Percentiles rank a stretch among this genome's conserved stretches.
phyloP scores from a whole-genome alignment of 1,284 basidiomycete genomes.

The Ganoderma multipileum region DNA sequence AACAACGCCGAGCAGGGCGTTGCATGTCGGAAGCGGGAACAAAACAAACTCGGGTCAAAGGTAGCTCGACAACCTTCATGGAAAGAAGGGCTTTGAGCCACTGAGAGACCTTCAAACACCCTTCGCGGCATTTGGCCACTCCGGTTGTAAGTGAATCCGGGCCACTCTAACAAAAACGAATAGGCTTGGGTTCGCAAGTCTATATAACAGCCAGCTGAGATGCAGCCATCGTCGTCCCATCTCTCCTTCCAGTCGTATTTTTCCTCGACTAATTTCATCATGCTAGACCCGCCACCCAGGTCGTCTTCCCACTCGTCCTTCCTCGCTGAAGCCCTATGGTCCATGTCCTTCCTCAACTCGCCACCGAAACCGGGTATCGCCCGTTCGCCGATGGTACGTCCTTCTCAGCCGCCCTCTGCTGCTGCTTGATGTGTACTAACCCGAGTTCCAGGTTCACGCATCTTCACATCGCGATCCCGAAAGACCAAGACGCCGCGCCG shows the following conservation, averaged over 20 bases:
- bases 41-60: not conserved
- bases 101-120: not conserved
- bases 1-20: no score
- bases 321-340: slow-evolving; percentile 3
- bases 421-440: not conserved
- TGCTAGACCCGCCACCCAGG: not conserved
- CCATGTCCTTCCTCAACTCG: not conserved
- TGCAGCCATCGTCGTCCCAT: not conserved
- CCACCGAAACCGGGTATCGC: not conserved
- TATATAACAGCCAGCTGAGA: not conserved
- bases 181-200: not conserved
- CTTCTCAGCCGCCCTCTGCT: not conserved
- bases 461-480: not conserved
- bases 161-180: not conserved
- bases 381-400: not conserved
- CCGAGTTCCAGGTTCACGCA: not conserved
- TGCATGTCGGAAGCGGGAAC: not conserved
- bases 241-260: not conserved
- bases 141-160: not conserved
- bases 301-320: not conserved
- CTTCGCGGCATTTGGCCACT: not conserved
- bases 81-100: not conserved
- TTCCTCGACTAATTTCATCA: not conserved
- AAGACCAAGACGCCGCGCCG: not conserved
- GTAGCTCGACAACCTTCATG: not conserved